phyloP scores from a whole-genome alignment of 2,329 filamentous ascomycete genomes.

The Botryosphaeria dothidea region DNA sequence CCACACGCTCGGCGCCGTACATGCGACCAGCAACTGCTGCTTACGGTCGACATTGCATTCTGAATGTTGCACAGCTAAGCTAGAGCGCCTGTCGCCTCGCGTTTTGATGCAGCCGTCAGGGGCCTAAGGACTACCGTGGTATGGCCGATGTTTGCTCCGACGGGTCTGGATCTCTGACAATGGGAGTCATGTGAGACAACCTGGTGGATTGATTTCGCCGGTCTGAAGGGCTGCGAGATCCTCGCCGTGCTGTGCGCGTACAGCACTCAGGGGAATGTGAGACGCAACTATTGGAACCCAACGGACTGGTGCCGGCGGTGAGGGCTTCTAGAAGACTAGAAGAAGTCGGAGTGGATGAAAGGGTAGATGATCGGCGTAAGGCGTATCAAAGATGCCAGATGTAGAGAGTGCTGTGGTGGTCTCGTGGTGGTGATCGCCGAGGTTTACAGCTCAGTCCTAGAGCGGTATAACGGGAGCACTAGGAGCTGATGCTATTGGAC shows the following conservation, averaged over 20 bases:
- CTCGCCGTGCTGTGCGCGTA: neutral
- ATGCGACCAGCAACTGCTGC: no score
- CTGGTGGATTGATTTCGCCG: neutral
- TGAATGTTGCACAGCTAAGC: neutral
- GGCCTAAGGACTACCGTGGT: neutral
- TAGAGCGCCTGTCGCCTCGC: neutral
- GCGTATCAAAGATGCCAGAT: neutral
- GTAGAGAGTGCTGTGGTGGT: neutral
- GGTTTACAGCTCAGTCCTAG: neutral
- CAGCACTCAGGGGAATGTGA: neutral
- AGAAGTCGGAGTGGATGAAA: neutral
- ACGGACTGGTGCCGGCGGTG: neutral
- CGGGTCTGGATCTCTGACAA: neutral
- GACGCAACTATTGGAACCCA: neutral
- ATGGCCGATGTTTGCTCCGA: neutral
- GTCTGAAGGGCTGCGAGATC: neutral
- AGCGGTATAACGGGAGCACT: no score
- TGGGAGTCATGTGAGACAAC: neutral
- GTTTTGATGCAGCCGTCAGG: neutral
- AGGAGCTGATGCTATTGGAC: no score
- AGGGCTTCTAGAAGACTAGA: neutral
- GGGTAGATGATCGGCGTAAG: neutral
- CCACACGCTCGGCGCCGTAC: neutral
- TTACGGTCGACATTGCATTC: no score
- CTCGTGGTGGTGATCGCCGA: neutral